Base-by-base conservation (phyloP, 83 land plant genomes). In the Isoetes engelmannii region DNA sequence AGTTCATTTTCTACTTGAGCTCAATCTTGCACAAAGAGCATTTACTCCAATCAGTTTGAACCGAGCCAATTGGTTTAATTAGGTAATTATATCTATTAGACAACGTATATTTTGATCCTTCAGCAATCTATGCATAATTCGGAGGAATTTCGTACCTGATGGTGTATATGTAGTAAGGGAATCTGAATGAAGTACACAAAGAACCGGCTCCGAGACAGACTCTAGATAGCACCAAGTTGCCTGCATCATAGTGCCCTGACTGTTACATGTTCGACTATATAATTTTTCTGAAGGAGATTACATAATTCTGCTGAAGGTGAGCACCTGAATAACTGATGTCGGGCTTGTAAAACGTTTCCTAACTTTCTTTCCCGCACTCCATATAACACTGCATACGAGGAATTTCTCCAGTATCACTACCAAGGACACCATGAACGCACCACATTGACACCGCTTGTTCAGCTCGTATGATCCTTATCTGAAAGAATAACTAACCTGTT, bases 191-290 rank as follows among this genome's bases (percentile, higher is more conserved):
- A 95, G 74, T 13, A 84, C 82, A 76, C 97, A 95, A 45, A 95
- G 84, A 69, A 85, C 70, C 20, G 91, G 83, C 76, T 88, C 97
- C 42, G 79, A 44, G 42, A 78, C 76, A 18, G 78, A 77, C 57
- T 76, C 81, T 81, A 91, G 57, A 28, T 79, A 83, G 71, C 99
- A 95, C 99, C 99, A 95, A 74, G 82, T 80, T 15, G 84, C 97
- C 99, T 94, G 78, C 68, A 59, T 18, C 45, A 46, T 13, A 20
- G 6, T 51, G 54, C 50, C 4, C 12, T 47, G 17, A 21, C 20
- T 4, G 37, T 19, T 19, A 7, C 18, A 5, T 65, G 18, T 46
- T 47, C 9, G 37, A 18, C 21, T 43, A 47, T 47, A 20, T 7
- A 47, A 47, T 3, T 57, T 67, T 65, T 67, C 56, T 47, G 9